Evolutionary conservation across 2,329 filamentous ascomycete species (phyloP), one percentile per base, ranked within the genome.

Genomic region (Aspergillus candidus): DNA sequence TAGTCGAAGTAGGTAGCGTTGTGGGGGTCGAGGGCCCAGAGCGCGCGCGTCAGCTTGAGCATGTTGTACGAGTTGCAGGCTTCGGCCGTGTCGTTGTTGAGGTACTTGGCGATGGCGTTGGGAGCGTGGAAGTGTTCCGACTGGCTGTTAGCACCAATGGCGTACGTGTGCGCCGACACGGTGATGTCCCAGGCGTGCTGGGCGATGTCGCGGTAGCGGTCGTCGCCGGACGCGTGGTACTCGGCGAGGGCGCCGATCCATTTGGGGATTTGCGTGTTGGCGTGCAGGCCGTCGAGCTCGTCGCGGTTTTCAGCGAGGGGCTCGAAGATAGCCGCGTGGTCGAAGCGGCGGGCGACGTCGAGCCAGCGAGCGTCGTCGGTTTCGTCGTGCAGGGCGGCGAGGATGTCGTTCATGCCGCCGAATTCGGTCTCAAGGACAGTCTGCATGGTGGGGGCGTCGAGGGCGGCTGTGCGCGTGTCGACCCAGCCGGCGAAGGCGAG

Each of bases 1-100:
- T 67, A 78, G 57, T 78, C 74, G 49, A 78, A 76, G 55, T 77
- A 77, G 1, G 60, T 56, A 3, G 69, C 56, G 13, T 60, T 60
- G 1, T 49, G 57, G 0, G 73, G 72, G 22, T 73, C 62, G 29
- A 70, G 56, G 1, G 65, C 57, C 70, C 71, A 78, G 4, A 78
- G 63, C 43, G 77, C 73, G 1, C 73, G 67, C 0, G 75, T 76
- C 31, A 78, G 58, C 53, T 77, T 77, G 36, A 78, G 70, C 75
- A 78, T 78, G 51, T 78, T 78, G 55, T 77, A 77, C 0, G 72
- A 74, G 55, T 78, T 77, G 59, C 75, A 78, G 2, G 67, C 67
- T 57, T 78, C 75, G 35, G 67, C 69, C 0, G 74, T 77, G 52
- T 78, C 75, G 0, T 59, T 52, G 3, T 57, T 58, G 10, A 78